phyloP scores from a whole-genome alignment of 257 asterid genomes.

The Cordia subcordata region DNA sequence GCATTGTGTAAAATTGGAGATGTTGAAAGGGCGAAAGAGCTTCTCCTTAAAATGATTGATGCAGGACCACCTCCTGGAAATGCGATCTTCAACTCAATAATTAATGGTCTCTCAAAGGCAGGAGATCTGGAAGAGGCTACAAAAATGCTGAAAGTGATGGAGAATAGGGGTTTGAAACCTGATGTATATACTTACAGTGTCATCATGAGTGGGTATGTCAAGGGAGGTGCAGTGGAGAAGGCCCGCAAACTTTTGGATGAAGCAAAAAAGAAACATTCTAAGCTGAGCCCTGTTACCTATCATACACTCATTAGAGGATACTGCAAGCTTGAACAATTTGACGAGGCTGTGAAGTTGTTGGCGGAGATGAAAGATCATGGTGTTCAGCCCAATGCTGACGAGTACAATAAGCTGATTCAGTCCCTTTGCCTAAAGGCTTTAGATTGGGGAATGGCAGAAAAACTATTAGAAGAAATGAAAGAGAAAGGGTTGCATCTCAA shows the following conservation, averaged over 20 bases:
- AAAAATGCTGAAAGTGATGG: slow-evolving; percentile 46
- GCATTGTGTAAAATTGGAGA: slow-evolving; percentile 76
- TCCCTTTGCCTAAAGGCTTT: slow-evolving; percentile 78
- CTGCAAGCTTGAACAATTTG: slow-evolving; percentile 79
- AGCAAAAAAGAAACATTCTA: slow-evolving; percentile 61
- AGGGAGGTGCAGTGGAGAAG: slow-evolving; percentile 60
- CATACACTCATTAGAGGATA: slow-evolving; percentile 72
- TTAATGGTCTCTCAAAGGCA: slow-evolving; percentile 56
- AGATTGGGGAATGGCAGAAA: slow-evolving; percentile 79
- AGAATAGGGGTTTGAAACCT: slow-evolving; percentile 75
- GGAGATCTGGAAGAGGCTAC: slow-evolving; percentile 63
- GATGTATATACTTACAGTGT: slow-evolving; percentile 74
- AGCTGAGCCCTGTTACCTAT: slow-evolving; percentile 56
- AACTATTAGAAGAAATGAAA: slow-evolving; percentile 61
- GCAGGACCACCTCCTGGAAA: slow-evolving; percentile 86
- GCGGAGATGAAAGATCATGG: slow-evolving; percentile 71
- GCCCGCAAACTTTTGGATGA: slow-evolving; percentile 63
- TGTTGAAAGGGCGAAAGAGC: slow-evolving; percentile 46
- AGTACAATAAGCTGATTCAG: slow-evolving; percentile 74
- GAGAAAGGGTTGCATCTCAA: slow-evolving; percentile 58
- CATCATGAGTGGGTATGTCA: slow-evolving; percentile 63
- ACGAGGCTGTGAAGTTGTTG: slow-evolving; percentile 53
- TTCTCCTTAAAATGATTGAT: slow-evolving; percentile 65
- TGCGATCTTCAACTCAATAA: slow-evolving; percentile 51
- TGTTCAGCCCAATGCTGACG: slow-evolving; percentile 56